A percentile compares a stretch with the other conserved stretches of the same genome.
phyloP scores from a whole-genome alignment of 805 yeast species.

The Pichia rugopelliculosa region DNA sequence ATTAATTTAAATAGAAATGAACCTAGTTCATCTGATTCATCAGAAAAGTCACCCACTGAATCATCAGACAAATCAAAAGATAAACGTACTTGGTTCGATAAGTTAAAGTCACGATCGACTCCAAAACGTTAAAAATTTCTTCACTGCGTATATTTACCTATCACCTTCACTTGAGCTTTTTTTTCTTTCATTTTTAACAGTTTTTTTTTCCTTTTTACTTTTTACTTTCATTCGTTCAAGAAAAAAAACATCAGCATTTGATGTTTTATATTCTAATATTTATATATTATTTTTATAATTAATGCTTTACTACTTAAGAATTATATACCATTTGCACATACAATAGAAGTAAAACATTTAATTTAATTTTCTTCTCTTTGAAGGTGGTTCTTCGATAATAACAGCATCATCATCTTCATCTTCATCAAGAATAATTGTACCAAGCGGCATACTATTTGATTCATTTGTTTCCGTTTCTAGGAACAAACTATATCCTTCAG shows the following conservation, averaged over 20 bases:
- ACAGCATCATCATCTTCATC: conserved; percentile 11
- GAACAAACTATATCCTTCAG: conserved; percentile 16
- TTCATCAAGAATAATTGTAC: background rate
- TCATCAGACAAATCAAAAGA: background rate
- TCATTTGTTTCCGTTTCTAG: conserved; percentile 12
- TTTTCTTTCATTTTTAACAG: background rate
- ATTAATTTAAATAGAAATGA: background rate
- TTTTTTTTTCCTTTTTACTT: background rate
- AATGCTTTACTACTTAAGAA: background rate
- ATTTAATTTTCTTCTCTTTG: conserved; percentile 4
- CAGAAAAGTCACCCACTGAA: background rate
- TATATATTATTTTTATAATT: background rate
- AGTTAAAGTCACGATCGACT: conserved; percentile 30
- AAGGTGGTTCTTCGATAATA: conserved; percentile 9
- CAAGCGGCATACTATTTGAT: background rate
- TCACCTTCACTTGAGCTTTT: background rate
- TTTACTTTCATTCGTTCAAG: background rate
- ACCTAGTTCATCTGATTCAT: background rate
- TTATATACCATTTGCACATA: background rate
- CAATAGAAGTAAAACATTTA: background rate
- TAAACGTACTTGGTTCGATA: conserved; percentile 37
- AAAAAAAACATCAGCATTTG: no score
- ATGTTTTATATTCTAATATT: background rate
- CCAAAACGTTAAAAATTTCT: conserved; percentile 9
- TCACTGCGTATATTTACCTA: background rate